These are phyloP conservation scores for Solanum ossicruentum DNA, from an alignment of 257 asterid species.

Conservation along the genomic window DNA sequence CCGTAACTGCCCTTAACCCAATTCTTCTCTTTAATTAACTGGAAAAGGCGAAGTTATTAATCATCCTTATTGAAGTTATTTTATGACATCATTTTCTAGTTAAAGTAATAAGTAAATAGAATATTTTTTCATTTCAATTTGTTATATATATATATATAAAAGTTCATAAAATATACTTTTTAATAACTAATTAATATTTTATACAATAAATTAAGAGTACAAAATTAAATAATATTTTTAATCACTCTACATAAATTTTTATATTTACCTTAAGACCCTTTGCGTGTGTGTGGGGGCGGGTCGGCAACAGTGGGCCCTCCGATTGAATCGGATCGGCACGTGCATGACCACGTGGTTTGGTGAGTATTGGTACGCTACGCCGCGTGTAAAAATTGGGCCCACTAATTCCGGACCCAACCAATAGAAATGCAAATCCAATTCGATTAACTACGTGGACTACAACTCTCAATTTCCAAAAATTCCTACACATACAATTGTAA, in stretches of 20 bases:
- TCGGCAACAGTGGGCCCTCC: background rate
- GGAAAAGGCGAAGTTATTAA: background rate
- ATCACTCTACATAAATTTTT: background rate
- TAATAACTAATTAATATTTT: background rate
- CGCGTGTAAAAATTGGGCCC: background rate
- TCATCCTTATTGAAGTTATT: background rate
- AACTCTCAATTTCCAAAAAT: background rate
- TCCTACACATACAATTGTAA: background rate
- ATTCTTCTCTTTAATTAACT: background rate
- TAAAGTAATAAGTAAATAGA: too few species aligned
- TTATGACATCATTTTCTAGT: background rate
- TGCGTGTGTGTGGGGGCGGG: background rate
- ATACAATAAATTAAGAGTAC: background rate
- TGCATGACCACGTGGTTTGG: background rate
- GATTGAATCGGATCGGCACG: background rate
- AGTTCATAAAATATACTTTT: background rate
- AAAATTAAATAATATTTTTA: fast-evolving
- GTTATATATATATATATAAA: fast-evolving
- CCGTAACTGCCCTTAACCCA: too few species aligned
- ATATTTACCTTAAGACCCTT: background rate
- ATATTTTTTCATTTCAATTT: too few species aligned
- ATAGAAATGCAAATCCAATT: background rate
- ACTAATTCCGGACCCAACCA: background rate
- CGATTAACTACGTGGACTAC: background rate
- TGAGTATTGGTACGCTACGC: background rate